These are phyloP conservation scores for Sutorius australiensis DNA, from an alignment of 768 basidiomycete genomes.

Conservation along the genomic window DNA sequence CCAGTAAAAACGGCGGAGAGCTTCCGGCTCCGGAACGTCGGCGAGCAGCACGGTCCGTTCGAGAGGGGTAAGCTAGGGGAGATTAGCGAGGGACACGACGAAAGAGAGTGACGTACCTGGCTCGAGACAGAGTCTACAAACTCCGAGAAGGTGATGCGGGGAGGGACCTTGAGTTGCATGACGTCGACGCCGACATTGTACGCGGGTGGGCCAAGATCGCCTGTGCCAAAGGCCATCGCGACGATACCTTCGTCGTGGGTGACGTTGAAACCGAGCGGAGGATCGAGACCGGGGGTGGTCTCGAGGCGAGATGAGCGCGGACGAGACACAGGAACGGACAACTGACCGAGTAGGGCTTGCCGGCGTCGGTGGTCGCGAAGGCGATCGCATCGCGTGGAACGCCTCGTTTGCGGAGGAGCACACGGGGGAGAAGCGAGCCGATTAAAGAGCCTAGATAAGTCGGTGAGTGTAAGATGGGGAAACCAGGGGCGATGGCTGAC, in stretches of 20 bases:
- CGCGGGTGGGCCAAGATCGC: slow-evolving; percentile 52
- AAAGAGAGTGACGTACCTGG: slow-evolving; percentile 42
- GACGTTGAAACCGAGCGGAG: slow-evolving; percentile 74
- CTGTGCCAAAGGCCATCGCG: slow-evolving; percentile 55
- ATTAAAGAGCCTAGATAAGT: slow-evolving; percentile 66
- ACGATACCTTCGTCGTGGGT: slow-evolving; percentile 76
- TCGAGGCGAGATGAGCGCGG: slow-evolving; percentile 23
- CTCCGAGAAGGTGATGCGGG: slow-evolving; percentile 49
- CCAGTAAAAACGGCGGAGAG: slow-evolving; percentile 66
- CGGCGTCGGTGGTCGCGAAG: slow-evolving; percentile 55
- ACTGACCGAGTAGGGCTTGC: slow-evolving; percentile 77
- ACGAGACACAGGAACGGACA: not conserved
- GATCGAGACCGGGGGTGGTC: slow-evolving; percentile 43
- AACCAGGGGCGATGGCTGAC: slow-evolving; percentile 35
- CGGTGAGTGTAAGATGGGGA: not conserved
- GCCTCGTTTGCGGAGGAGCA: slow-evolving; percentile 57
- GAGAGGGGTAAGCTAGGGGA: slow-evolving; percentile 37
- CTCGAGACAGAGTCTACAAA: slow-evolving; percentile 65
- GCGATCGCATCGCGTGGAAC: slow-evolving; percentile 43
- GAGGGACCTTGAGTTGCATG: slow-evolving; percentile 70
- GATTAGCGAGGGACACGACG: slow-evolving; percentile 7
- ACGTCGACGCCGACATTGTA: slow-evolving; percentile 69
- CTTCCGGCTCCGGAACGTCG: slow-evolving; percentile 44
- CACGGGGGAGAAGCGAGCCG: slow-evolving; percentile 69
- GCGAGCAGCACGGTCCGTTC: slow-evolving; percentile 35